Evolutionary conservation across 176 grass and related monocot genomes (phyloP), one percentile per base, ranked within the genome.

Genomic region (Oryza glaberrima): DNA sequence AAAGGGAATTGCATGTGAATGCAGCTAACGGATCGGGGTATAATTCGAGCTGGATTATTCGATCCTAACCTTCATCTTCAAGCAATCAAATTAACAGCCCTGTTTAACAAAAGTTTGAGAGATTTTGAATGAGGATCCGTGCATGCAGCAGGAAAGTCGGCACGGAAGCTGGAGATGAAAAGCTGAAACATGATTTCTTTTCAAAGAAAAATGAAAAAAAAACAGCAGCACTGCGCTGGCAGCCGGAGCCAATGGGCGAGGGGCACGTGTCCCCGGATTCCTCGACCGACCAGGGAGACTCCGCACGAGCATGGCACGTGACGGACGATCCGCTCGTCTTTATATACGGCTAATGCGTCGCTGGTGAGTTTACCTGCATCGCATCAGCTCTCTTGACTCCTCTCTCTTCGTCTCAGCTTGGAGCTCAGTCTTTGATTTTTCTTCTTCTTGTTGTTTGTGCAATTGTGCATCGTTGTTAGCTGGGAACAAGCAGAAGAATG

Each of bases 201-300:
- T 17, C 6, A n/a, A 58, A 58, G 54, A n/a, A n/a, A 9, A 58
- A 6, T 38, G 36, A 58, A 58, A 58, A 56, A 58, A 32, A 32
- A 32, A 32, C 54, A 58, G 13, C 12, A 19, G n/a, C n/a, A 54
- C 44, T 44, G 23, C 56, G 68, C 77, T 40, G 83, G 83, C 88
- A 73, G 46, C 38, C 7, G 73, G 48, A 69, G 69, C 75, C 49
- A 13, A 26, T 76, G 80, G 70, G 84, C 80, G 76, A 68, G 1
- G 60, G 79, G 36, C 84, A 63, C 75, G 84, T 60, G 51, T 77
- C 64, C 41, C 28, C 25, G 12, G 88, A 81, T 72, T 54, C 73
- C 65, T 71, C 4, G 65, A 66, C 58, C 58, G 58, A 23, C 58
- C 58, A n/a, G 8, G 58, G 9, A n/a, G 4, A 7, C 40, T n/a